These are phyloP conservation scores for Prinsepia uniflora DNA, from an alignment of 306 rosid genomes.

Conservation along the genomic window DNA sequence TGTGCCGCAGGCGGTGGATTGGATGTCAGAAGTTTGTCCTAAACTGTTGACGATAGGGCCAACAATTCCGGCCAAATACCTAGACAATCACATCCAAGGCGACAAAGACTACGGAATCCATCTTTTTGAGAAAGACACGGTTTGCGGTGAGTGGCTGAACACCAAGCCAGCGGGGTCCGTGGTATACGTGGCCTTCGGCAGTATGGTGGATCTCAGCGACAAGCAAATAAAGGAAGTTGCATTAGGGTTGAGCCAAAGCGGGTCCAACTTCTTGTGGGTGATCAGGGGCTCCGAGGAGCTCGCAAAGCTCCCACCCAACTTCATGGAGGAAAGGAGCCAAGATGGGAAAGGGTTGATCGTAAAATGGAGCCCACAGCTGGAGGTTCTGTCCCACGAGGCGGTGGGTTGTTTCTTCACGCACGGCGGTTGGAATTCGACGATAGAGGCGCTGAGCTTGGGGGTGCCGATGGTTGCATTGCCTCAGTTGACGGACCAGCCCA, in stretches of 20 bases:
- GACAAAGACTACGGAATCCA: slow-evolving; percentile 42
- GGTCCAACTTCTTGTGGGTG: slow-evolving; percentile 54
- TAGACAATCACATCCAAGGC: slow-evolving; percentile 38
- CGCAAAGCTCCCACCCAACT: slow-evolving; percentile 24
- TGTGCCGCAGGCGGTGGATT: slow-evolving; percentile 39
- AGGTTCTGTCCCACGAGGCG: slow-evolving; percentile 39
- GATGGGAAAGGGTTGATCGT: slow-evolving; percentile 35
- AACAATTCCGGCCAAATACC: slow-evolving; percentile 44
- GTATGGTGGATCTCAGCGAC: slow-evolving; percentile 37
- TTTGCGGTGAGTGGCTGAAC: slow-evolving; percentile 38
- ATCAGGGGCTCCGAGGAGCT: slow-evolving; percentile 28
- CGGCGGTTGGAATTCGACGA: slow-evolving; percentile 55
- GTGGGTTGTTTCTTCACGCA: slow-evolving; percentile 51
- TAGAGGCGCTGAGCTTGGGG: slow-evolving; percentile 48
- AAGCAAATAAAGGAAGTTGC: slow-evolving; percentile 53
- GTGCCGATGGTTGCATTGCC: slow-evolving; percentile 56
- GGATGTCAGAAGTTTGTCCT: slow-evolving; percentile 49
- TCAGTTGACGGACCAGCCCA: slow-evolving; percentile 55
- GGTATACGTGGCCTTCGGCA: slow-evolving; percentile 54
- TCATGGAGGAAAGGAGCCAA: slow-evolving; percentile 18
- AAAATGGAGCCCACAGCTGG: slow-evolving; percentile 47
- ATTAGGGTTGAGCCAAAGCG: slow-evolving; percentile 30
- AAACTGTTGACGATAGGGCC: slow-evolving; percentile 52
- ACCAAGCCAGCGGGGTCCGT: slow-evolving; percentile 40
- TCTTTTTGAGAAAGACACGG: slow-evolving; percentile 32